These are phyloP conservation scores for Fusarium compactum DNA, from an alignment of 2,329 filamentous ascomycete genomes.

Conservation along the genomic window DNA sequence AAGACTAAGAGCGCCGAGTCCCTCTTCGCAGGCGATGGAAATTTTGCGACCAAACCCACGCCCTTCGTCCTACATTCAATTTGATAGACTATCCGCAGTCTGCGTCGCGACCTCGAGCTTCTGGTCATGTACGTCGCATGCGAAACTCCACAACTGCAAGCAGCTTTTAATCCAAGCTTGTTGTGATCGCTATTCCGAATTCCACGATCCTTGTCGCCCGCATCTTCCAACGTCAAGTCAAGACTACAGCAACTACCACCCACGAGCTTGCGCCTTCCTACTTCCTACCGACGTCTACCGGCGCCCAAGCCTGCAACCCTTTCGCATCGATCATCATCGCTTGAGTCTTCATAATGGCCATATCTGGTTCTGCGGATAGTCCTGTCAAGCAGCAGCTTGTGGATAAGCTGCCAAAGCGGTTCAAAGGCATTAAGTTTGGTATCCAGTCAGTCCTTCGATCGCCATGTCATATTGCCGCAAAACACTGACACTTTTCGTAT, in stretches of 20 bases:
- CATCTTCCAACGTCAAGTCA: neutral
- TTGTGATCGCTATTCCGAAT: conserved; percentile 25
- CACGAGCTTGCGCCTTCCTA: conserved; percentile 4
- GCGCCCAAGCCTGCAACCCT: neutral
- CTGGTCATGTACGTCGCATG: conserved; percentile 41
- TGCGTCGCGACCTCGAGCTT: conserved; percentile 8
- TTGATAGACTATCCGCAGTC: conserved; percentile 1
- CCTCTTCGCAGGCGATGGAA: conserved; percentile 37
- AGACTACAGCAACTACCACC: neutral
- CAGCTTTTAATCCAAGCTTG: conserved; percentile 15
- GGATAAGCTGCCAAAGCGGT: conserved; percentile 89
- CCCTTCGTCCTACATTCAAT: conserved; percentile 5
- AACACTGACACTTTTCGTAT: conserved; percentile 2
- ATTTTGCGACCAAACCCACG: conserved; percentile 41
- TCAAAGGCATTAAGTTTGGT: conserved; percentile 93
- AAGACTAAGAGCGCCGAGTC: conserved; percentile 20
- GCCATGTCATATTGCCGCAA: neutral
- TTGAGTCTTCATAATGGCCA: conserved; percentile 23
- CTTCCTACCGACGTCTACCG: neutral
- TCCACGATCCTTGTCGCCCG: neutral
- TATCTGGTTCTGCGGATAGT: conserved; percentile 43
- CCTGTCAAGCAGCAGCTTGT: conserved; percentile 87
- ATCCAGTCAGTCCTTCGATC: conserved; percentile 72
- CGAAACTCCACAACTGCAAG: conserved; percentile 8
- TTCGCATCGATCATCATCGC: neutral